A percentile compares a stretch with the other conserved stretches of the same genome.
phyloP scores from a whole-genome alignment of 306 rosid genomes.

The Pyrus bretschneideri region DNA sequence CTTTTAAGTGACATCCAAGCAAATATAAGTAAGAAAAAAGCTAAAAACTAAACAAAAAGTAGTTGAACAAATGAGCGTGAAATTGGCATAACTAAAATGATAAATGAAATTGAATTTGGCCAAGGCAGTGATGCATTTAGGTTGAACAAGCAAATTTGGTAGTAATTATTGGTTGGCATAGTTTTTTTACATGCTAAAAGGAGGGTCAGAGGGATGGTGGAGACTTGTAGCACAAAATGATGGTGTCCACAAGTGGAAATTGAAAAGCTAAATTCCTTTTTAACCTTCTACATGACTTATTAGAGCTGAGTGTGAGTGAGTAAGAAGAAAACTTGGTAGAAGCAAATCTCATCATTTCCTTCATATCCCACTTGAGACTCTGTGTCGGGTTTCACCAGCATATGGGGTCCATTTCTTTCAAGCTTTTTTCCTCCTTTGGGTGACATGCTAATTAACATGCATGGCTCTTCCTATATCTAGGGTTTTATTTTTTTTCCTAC shows the following conservation, averaged over 20 bases:
- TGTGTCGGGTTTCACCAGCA: slow-evolving; percentile 37
- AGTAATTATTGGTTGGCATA: slow-evolving; percentile 8
- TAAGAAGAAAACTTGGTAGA: background rate
- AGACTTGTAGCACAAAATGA: slow-evolving; percentile 57
- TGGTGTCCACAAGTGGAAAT: slow-evolving; percentile 55
- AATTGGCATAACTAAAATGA: too few relatives aligned
- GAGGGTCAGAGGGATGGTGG: slow-evolving; percentile 21
- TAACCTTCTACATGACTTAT: slow-evolving; percentile 11
- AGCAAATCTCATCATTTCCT: slow-evolving; percentile 10
- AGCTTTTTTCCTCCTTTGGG: slow-evolving; percentile 57
- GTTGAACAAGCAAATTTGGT: slow-evolving; percentile 10
- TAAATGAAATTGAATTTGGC: too few relatives aligned
- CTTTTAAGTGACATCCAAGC: too few relatives aligned
- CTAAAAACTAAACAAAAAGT: background rate
- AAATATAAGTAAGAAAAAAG: too few relatives aligned
- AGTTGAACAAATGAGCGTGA: background rate
- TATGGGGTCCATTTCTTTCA: slow-evolving; percentile 52
- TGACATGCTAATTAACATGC: slow-evolving; percentile 52
- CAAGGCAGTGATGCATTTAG: background rate
- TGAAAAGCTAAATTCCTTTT: slow-evolving; percentile 61
- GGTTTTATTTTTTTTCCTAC: background rate
- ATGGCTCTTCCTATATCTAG: slow-evolving; percentile 34
- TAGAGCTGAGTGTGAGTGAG: background rate
- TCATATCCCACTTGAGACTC: slow-evolving; percentile 22
- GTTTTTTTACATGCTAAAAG: slow-evolving; percentile 23